These are phyloP conservation scores for Yarrowia keelungensis DNA, from an alignment of 805 yeast genomes.

Conservation along the genomic window DNA sequence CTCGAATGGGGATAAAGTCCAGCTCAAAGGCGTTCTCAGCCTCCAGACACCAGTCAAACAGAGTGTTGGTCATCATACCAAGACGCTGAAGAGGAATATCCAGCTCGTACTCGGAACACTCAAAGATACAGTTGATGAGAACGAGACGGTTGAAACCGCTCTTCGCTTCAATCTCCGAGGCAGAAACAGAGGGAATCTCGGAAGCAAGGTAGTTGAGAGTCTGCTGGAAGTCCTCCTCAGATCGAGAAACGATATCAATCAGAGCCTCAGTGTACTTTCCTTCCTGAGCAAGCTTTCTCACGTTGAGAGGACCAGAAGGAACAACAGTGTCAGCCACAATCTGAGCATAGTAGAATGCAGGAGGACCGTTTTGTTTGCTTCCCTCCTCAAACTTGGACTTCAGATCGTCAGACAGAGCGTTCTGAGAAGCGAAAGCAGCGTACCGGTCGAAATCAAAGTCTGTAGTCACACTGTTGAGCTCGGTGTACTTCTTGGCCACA, in stretches of 20 bases:
- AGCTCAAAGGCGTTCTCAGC: conserved; percentile 66
- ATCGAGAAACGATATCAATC: conserved; percentile 17
- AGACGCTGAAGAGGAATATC: conserved; percentile 67
- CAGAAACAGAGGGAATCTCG: conserved; percentile 34
- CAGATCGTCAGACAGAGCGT: conserved; percentile 10
- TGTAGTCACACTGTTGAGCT: conserved; percentile 20
- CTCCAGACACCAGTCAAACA: conserved; percentile 63
- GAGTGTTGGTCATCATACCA: conserved; percentile 62
- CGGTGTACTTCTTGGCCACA: conserved; percentile 28
- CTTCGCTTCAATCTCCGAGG: conserved; percentile 21
- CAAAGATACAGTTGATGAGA: conserved; percentile 16
- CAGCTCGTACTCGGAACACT: conserved; percentile 15
- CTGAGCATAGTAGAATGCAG: conserved; percentile 25
- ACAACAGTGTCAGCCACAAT: conserved; percentile 9
- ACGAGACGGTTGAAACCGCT: conserved; percentile 28
- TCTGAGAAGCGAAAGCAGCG: conserved; percentile 21
- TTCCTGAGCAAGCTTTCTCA: conserved; percentile 10
- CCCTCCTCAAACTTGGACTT: background rate
- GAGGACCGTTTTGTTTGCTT: conserved; percentile 14
- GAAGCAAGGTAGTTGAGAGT: conserved; percentile 36
- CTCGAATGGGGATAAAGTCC: conserved; percentile 59
- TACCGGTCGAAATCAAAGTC: conserved; percentile 35
- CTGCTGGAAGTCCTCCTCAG: conserved; percentile 30
- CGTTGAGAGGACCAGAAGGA: conserved; percentile 7
- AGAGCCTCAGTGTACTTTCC: conserved; percentile 28